These are phyloP conservation scores for Dipteronia dyeriana DNA, from an alignment of 345 rosid genomes.

Conservation along the genomic window DNA sequence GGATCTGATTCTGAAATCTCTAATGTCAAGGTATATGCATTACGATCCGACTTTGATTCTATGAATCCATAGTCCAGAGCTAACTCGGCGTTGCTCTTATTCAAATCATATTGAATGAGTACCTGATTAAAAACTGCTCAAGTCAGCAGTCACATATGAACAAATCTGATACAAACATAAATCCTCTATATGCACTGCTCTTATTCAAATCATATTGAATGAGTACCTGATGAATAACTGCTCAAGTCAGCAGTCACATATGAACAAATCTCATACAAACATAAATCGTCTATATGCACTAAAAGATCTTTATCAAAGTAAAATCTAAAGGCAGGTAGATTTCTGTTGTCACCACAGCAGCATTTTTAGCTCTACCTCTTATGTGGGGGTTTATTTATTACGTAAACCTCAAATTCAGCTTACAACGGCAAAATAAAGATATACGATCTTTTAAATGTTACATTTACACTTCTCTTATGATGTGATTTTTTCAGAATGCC, in stretches of 20 bases:
- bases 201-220: slow-evolving; percentile 82
- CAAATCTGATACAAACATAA: slow-evolving; percentile 14
- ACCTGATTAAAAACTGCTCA: slow-evolving; percentile 48
- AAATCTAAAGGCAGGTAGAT: neutral
- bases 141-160: slow-evolving; percentile 15
- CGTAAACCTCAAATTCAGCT: slow-evolving; percentile 9
- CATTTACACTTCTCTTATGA: neutral
- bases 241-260: slow-evolving; percentile 14
- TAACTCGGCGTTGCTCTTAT: slow-evolving; percentile 88
- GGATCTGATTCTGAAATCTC: slow-evolving; percentile 75
- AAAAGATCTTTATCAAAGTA: too few species aligned
- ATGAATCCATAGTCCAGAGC: slow-evolving; percentile 92
- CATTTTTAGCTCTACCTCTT: neutral
- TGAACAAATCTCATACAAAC: slow-evolving; percentile 14
- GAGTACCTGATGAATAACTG: slow-evolving; percentile 53
- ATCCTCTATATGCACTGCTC: too few species aligned
- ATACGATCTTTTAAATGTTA: neutral
- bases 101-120: slow-evolving; percentile 73
- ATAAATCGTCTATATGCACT: neutral
- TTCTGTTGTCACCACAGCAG: neutral
- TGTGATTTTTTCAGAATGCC: neutral
- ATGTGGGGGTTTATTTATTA: neutral
- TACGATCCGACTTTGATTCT: slow-evolving; percentile 65
- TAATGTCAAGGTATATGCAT: slow-evolving; percentile 74
- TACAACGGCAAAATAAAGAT: neutral